These are phyloP conservation scores for Saccharomycopsis fibuligera DNA, from an alignment of 805 yeast genomes.

Conservation along the genomic window DNA sequence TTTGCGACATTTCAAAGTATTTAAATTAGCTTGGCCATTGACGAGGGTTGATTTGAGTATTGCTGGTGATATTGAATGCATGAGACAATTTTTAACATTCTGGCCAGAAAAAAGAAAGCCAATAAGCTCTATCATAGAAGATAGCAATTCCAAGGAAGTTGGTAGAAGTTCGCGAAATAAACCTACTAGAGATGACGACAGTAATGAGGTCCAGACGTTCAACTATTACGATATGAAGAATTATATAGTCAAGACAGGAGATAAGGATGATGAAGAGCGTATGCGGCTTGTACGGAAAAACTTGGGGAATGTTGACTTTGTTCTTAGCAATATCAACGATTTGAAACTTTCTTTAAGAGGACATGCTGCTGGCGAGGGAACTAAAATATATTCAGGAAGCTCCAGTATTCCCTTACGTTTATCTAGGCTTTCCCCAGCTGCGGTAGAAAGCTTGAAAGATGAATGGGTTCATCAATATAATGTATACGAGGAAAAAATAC, in stretches of 20 bases:
- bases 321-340: constrained; percentile 13
- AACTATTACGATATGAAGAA: constrained; percentile 7
- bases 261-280: background rate
- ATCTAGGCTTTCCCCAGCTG: background rate
- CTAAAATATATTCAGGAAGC: background rate
- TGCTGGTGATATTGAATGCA: constrained; percentile 3
- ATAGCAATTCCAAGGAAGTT: background rate
- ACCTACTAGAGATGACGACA: background rate
- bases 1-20: constrained; percentile 26
- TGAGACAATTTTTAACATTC: constrained; percentile 18
- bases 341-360: constrained; percentile 3
- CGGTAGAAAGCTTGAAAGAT: constrained; percentile 1
- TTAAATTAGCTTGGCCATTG: constrained; percentile 26
- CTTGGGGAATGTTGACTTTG: constrained; percentile 6
- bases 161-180: background rate
- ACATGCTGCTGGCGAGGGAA: background rate
- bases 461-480: constrained; percentile 5
- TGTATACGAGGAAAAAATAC: constrained; percentile 7
- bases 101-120: constrained; percentile 4
- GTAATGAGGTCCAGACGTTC: background rate
- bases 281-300: background rate
- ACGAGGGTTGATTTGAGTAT: constrained; percentile 14
- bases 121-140: background rate
- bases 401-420: constrained; percentile 5
- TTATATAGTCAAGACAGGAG: background rate